phyloP scores from a whole-genome alignment of 2,329 filamentous ascomycete genomes.

The Pseudogymnoascus sp. region DNA sequence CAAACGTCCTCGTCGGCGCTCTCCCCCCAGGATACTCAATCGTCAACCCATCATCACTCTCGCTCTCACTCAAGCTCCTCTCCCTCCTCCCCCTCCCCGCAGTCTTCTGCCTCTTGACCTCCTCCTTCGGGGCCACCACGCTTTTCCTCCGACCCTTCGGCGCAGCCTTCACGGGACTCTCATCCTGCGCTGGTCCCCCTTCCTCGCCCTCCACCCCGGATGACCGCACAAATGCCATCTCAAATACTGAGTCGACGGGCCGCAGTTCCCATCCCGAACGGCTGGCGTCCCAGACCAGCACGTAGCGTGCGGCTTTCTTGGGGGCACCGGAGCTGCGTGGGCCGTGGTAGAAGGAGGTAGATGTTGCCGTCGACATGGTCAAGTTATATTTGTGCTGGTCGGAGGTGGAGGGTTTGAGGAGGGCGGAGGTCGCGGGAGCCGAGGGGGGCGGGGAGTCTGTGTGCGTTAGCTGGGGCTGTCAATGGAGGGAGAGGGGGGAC shows the following conservation, averaged over 20 bases:
- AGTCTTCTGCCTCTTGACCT: constrained; percentile 25
- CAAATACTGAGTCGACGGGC: constrained; percentile 69
- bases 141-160: constrained; percentile 12
- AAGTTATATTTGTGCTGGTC: constrained; percentile 35
- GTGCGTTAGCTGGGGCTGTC: background rate
- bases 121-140: constrained; percentile 21
- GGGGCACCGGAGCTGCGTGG: constrained; percentile 40
- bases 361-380: constrained; percentile 43
- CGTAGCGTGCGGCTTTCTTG: constrained; percentile 37
- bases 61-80: constrained; percentile 29
- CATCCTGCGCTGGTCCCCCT: constrained; percentile 13
- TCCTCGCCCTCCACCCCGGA: constrained; percentile 50
- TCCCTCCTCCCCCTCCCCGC: constrained; percentile 11
- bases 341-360: constrained; percentile 49
- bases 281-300: constrained; percentile 66
- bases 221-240: constrained; percentile 63
- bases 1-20: constrained; percentile 19
- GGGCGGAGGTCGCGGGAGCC: constrained; percentile 31
- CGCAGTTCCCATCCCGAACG: constrained; percentile 75
- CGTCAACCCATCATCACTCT: constrained; percentile 48
- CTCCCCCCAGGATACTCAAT: constrained; percentile 52
- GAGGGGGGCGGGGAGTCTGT: constrained; percentile 36
- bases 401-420: constrained; percentile 40
- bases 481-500: background rate
- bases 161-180: constrained; percentile 15